Evolutionary conservation across 2,329 filamentous ascomycete species (phyloP).

Genomic region (Penicillium fuscoglaucum): DNA sequence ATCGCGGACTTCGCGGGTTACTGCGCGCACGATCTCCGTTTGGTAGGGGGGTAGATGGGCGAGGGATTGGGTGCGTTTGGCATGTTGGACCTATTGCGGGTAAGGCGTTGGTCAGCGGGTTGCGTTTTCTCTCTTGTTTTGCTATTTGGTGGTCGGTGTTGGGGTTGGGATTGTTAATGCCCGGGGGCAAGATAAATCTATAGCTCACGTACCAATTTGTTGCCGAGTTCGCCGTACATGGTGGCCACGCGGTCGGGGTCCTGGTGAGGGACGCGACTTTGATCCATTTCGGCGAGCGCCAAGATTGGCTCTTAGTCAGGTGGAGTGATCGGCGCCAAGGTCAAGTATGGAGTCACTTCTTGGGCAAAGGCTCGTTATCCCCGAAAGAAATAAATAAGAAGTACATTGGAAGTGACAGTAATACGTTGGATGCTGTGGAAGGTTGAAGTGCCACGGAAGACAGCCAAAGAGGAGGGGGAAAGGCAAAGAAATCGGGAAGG

Average conservation of each 20-base stretch:
- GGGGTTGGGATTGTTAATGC: neutral
- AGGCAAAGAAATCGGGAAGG: neutral
- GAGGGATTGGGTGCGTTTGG: conserved; percentile 88
- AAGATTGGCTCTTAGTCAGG: conserved; percentile 27
- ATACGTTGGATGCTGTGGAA: neutral
- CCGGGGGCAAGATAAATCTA: neutral
- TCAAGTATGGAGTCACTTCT: conserved; percentile 2
- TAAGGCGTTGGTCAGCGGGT: conserved; percentile 1
- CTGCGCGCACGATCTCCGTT: conserved; percentile 81
- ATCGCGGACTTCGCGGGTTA: conserved; percentile 89
- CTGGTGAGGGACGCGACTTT: conserved; percentile 19
- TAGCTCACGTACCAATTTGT: conserved; percentile 68
- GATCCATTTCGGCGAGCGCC: conserved; percentile 25
- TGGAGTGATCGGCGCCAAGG: conserved; percentile 17
- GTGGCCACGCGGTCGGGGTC: conserved; percentile 25
- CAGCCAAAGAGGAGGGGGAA: neutral
- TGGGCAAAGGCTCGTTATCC: neutral
- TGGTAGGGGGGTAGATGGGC: conserved; percentile 87
- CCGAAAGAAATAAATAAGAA: neutral
- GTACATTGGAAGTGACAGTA: neutral
- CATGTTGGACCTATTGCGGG: conserved; percentile 75
- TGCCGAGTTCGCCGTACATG: conserved; percentile 87
- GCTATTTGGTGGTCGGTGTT: neutral
- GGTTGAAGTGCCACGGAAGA: neutral
- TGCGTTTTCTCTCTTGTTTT: neutral